These are phyloP conservation scores for Trichoderma gamsii DNA, from an alignment of 495 filamentous ascomycete genomes.

Conservation along the genomic window DNA sequence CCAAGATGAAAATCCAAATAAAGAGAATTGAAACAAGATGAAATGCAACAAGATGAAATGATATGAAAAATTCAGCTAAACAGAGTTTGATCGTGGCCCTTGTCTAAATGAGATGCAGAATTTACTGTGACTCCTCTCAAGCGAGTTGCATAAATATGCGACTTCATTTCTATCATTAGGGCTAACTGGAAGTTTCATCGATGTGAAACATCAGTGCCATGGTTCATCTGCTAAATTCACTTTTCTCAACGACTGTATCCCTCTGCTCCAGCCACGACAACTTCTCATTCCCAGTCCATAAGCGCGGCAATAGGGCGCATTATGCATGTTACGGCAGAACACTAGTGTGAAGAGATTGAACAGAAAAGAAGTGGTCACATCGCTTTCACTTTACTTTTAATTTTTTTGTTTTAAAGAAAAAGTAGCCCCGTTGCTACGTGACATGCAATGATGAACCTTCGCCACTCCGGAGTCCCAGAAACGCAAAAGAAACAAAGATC, in stretches of 20 bases:
- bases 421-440: slow-evolving; percentile 43
- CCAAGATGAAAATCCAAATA: no score
- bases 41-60: no score
- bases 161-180: not conserved
- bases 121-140: no score
- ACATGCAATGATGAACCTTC: slow-evolving; percentile 53
- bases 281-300: not conserved
- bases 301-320: not conserved
- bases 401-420: slow-evolving; percentile 19
- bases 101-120: no score
- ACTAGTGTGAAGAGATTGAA: not conserved
- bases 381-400: slow-evolving; percentile 15
- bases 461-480: slow-evolving; percentile 41
- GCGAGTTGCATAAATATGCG: no score
- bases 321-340: not conserved
- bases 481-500: slow-evolving; percentile 33
- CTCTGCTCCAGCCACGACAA: not conserved
- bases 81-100: no score
- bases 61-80: no score
- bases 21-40: no score
- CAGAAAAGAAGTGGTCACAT: slow-evolving; percentile 1
- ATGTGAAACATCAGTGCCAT: not conserved
- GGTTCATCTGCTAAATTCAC: not conserved
- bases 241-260: not conserved
- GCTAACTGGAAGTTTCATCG: not conserved